phyloP scores from a whole-genome alignment of 1,139 yeast genomes.

The Candida pseudoviswanathii region DNA sequence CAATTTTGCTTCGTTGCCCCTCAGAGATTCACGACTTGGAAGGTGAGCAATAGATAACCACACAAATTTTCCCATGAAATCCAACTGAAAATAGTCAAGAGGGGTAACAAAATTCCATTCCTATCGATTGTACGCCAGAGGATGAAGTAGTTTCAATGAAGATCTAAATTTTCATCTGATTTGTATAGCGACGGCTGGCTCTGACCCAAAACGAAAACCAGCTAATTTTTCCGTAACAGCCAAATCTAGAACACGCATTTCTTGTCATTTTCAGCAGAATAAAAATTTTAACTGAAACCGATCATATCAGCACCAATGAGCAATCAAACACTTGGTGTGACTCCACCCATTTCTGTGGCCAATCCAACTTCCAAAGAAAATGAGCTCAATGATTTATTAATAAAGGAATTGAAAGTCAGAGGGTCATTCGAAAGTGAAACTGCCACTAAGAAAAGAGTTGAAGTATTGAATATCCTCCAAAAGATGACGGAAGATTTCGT shows the following conservation, averaged over 20 bases:
- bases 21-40: not conserved
- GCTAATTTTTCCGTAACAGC: not conserved
- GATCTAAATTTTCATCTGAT: not conserved
- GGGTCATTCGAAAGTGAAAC: constrained; percentile 88
- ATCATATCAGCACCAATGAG: not conserved
- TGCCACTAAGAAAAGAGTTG: constrained; percentile 77
- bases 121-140: not conserved
- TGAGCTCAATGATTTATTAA: constrained; percentile 69
- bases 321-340: not conserved
- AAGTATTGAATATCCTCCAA: constrained; percentile 72
- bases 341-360: constrained; percentile 70
- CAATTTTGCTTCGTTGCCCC: not conserved
- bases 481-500: constrained; percentile 79
- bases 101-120: not conserved
- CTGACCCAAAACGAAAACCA: not conserved
- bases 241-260: constrained; percentile 1
- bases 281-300: not conserved
- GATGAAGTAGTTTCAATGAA: not conserved
- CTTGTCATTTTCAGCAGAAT: not conserved
- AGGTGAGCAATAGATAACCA: not conserved
- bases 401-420: constrained; percentile 76
- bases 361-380: constrained; percentile 85
- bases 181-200: not conserved
- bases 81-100: not conserved
- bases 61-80: not conserved